phyloP scores from a whole-genome alignment of 2,329 filamentous ascomycete genomes.

The Xylariaceae sp. region DNA sequence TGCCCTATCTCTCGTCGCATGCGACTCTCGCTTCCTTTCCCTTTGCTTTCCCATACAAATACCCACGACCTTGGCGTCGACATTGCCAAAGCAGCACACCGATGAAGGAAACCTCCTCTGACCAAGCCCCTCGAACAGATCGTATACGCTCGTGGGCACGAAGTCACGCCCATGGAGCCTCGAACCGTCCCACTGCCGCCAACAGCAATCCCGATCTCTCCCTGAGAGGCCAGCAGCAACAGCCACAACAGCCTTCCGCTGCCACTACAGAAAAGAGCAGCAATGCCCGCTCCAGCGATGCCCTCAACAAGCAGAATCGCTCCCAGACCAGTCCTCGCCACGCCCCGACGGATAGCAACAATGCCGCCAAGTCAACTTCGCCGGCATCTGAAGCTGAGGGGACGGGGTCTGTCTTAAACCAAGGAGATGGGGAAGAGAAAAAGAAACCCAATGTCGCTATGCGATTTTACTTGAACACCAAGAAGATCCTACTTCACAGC shows the following conservation, averaged over 20 bases:
- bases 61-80: slow-evolving; percentile 28
- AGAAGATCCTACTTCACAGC: slow-evolving; percentile 63
- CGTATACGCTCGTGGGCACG: slow-evolving; percentile 52
- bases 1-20: slow-evolving; percentile 9
- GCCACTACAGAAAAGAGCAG: slow-evolving; percentile 14
- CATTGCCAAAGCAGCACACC: slow-evolving; percentile 32
- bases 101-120: slow-evolving; percentile 59
- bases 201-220: slow-evolving; percentile 36
- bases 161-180: slow-evolving; percentile 52
- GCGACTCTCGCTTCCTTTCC: slow-evolving; percentile 1
- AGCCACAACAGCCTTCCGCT: slow-evolving; percentile 11
- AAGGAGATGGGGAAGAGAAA: slow-evolving; percentile 18
- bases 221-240: slow-evolving; percentile 26
- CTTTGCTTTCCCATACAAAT: slow-evolving; percentile 15
- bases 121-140: slow-evolving; percentile 48
- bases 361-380: slow-evolving; percentile 30
- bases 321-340: slow-evolving; percentile 1
- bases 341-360: slow-evolving; percentile 18
- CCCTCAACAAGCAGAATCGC: slow-evolving; percentile 16
- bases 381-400: slow-evolving; percentile 45
- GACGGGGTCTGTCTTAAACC: slow-evolving; percentile 53
- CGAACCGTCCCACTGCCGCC: slow-evolving; percentile 34
- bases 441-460: slow-evolving; percentile 27
- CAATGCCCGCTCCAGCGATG: slow-evolving; percentile 14
- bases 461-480: slow-evolving; percentile 45